Evolutionary conservation across 1,284 basidiomycete genomes (phyloP), one percentile per base, ranked within the genome.

Genomic region (Gomphus bonarii): DNA sequence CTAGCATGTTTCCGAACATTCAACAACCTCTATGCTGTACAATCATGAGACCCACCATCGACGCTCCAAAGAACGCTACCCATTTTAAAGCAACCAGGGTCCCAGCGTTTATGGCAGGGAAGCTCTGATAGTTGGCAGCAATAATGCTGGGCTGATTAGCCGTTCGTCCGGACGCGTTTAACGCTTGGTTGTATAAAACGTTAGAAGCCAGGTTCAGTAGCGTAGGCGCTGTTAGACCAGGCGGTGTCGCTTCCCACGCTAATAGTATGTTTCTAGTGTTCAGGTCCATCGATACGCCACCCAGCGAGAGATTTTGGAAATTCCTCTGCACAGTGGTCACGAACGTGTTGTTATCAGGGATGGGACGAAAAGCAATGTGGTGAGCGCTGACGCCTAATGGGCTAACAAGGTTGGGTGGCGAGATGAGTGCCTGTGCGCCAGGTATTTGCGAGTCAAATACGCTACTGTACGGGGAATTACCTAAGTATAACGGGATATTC

Each of bases 141-240:
- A 87, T 84, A n/a, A 82, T 66, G 9, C 71, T 73, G 0, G 79
- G 73, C 5, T 65, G 61, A 11, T 64, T 62, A 1, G 61, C 62
- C 10, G 66, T 61, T 12, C 70, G 65, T 0, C 75, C 75, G 0
- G 76, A 73, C 0, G 70, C 58, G 61, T 82, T 82, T 58, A 81
- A 64, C 3, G 82, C 79, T 48, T 69, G 71, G 57, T 84, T 82
- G 63, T 81, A 81, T 30, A 86, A 65, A 18, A 87, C 67, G 65
- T 90, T 91, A 6, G 76, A 79, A 5, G 74, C 81, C 30, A 89
- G 65, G 65, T 88, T 90, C 58, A 90, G 66, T 71, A 86, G 72
- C 3, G 77, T 72, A 2, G 78, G 73, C 3, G 83, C 84, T 22
- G 72, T 75, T 11, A 78, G 61, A 0, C 78, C 78, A 1, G 80